Evolutionary conservation across 352 stramenopile genomes (phyloP), one percentile per base, ranked within the genome.

Genomic region (Hyaloperonospora brassicae): DNA sequence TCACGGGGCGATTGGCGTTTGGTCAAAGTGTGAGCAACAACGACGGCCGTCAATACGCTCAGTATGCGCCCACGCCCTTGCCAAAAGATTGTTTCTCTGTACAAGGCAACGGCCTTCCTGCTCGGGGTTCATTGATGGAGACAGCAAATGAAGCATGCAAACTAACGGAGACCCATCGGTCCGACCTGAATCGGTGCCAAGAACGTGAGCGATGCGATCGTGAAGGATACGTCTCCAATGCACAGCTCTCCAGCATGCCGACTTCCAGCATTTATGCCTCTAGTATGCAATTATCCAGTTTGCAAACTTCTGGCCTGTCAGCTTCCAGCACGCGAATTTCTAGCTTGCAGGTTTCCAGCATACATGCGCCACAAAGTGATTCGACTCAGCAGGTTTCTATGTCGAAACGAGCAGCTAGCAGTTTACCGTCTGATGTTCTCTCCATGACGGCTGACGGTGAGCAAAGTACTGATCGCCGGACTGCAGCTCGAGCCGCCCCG

Each of bases 401-500:
- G 25, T 71, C 69, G 1, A 88, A 85, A 47, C 73, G 75, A 35
- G 65, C 73, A 23, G 73, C 75, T 9, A 88, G 86, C 55, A 76
- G 86, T 30, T 61, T 55, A 0, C 27, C 64, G 36, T 14, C 13
- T 24, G 41, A 45, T 47, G 48, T 57, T 49, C 31, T 59, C 21
- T 53, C 55, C 56, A 48, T 61, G 30, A 58, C 55, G 5, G 50
- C 46, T n/a, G 46, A 54, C 17, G 59, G 38, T 48, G 50, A 34
- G 7, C 54, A 61, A 47, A 31, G 36, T 40, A 13, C 35, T 30
- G 50, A 58, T 34, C 17, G 48, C 27, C 44, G 52, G 24, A 36
- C 43, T 49, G 50, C 47, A 36, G 47, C 45, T 47, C 43, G 50
- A 52, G 35, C 40, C 7, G 42, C 43, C 4, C 43, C 55, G 11